phyloP scores from a whole-genome alignment of 208 protist genomes.

The Crithidia sp. region DNA sequence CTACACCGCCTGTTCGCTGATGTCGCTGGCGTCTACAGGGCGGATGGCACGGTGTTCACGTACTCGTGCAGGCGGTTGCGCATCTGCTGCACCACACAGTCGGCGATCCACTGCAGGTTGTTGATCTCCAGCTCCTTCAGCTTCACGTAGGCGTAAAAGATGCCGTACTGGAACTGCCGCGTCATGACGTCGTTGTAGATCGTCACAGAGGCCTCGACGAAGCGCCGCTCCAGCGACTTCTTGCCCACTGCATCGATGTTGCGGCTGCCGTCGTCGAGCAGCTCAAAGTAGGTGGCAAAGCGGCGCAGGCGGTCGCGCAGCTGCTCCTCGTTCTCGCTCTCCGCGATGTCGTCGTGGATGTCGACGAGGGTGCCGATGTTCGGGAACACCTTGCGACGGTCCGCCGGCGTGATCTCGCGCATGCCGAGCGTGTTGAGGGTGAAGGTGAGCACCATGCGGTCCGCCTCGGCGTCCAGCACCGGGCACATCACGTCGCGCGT shows the following conservation, averaged over 20 bases:
- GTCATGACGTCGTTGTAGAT: constrained; percentile 89
- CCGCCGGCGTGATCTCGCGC: constrained; percentile 76
- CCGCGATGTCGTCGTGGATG: constrained; percentile 88
- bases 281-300: constrained; percentile 77
- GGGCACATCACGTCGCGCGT: constrained; percentile 92
- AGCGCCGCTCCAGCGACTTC: constrained; percentile 86
- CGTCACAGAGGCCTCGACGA: constrained; percentile 84
- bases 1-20: no score
- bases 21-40: neutral
- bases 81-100: constrained; percentile 93
- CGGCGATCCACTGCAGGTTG: constrained; percentile 93
- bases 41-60: constrained; percentile 59
- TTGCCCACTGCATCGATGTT: constrained; percentile 54
- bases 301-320: constrained; percentile 82
- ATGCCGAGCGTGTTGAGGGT: constrained; percentile 98
- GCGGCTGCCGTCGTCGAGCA: constrained; percentile 78
- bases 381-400: constrained; percentile 86
- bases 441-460: constrained; percentile 97
- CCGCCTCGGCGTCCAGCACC: constrained; percentile 96
- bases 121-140: constrained; percentile 94
- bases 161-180: constrained; percentile 92
- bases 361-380: constrained; percentile 90
- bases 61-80: constrained; percentile 89
- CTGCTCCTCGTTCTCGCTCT: constrained; percentile 81
- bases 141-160: constrained; percentile 94